Evolutionary conservation across 2,329 filamentous ascomycete genomes (phyloP).

Genomic region (Diaporthe sp.): DNA sequence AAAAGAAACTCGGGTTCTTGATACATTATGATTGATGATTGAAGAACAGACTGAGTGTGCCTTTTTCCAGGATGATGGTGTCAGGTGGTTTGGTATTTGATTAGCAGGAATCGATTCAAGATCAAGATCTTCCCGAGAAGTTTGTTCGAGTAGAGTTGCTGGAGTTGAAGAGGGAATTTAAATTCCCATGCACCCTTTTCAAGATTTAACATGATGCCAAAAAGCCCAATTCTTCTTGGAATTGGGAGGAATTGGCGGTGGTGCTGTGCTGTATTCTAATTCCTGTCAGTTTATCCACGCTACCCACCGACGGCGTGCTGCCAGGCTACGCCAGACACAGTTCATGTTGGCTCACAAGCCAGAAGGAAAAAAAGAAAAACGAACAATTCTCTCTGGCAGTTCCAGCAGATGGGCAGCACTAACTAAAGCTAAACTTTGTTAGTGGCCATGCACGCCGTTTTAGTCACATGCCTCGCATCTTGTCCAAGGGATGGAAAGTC

Average conservation of each 20-base stretch:
- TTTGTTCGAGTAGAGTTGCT: neutral
- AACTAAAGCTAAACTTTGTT: neutral
- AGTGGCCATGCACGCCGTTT: neutral
- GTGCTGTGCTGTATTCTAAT: neutral
- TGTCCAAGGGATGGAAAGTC: neutral
- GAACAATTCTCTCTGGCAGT: neutral
- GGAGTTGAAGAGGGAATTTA: neutral
- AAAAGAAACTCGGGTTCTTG: neutral
- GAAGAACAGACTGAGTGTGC: too few species aligned
- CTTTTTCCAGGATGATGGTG: too few species aligned
- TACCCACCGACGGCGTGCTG: neutral
- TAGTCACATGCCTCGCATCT: neutral
- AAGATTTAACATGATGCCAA: neutral
- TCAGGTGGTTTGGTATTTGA: neutral
- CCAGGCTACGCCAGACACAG: neutral
- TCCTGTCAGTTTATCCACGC: neutral
- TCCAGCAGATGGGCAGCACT: conserved; percentile 1
- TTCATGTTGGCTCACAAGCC: neutral
- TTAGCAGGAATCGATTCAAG: neutral
- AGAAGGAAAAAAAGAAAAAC: neutral
- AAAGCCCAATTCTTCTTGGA: neutral
- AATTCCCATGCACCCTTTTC: too few species aligned
- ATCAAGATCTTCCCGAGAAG: neutral
- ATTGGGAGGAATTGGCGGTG: neutral
- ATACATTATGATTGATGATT: neutral